Conservation (phyloP, 2,329 filamentous ascomycete species). For the Ophiostoma himal-ulmi region DNA sequence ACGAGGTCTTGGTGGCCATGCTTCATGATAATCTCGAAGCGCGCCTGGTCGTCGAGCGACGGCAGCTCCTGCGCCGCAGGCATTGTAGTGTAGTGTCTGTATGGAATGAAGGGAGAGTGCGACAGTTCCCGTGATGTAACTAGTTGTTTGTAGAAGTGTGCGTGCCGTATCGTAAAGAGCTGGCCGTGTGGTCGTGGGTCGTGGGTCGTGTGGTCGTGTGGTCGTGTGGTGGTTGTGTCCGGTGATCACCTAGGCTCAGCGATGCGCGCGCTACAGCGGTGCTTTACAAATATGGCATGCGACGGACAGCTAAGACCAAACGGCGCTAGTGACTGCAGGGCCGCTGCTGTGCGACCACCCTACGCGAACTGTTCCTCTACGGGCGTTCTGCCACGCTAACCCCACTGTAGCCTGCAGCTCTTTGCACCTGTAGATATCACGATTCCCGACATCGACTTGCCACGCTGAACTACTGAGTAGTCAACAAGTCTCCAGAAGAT, state of each 20-base stretch:
- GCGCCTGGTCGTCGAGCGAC: conserved; percentile 40
- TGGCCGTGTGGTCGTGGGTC: neutral
- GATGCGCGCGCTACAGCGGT: conserved; percentile 10
- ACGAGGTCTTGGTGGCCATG: conserved; percentile 76
- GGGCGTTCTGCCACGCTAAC: neutral
- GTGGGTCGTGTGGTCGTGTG: neutral
- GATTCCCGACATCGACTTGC: conserved; percentile 1
- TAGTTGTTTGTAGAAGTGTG: neutral
- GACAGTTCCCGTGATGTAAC: neutral
- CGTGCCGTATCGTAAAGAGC: neutral
- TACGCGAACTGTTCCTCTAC: neutral
- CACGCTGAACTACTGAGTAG: conserved; percentile 12
- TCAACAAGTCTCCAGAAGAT: neutral
- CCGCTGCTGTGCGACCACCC: neutral
- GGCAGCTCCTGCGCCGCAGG: conserved; percentile 32
- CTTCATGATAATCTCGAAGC: conserved; percentile 57
- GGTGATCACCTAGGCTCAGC: neutral
- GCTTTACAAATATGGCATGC: neutral
- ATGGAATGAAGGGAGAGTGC: neutral
- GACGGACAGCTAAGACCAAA: neutral
- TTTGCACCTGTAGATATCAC: conserved; percentile 1
- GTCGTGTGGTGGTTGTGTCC: neutral
- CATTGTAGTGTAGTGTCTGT: conserved; percentile 23
- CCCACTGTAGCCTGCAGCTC: neutral
- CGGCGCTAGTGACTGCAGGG: neutral